Conservation (phyloP, 2,329 filamentous ascomycete genomes). For the Xylariaceae sp. region DNA sequence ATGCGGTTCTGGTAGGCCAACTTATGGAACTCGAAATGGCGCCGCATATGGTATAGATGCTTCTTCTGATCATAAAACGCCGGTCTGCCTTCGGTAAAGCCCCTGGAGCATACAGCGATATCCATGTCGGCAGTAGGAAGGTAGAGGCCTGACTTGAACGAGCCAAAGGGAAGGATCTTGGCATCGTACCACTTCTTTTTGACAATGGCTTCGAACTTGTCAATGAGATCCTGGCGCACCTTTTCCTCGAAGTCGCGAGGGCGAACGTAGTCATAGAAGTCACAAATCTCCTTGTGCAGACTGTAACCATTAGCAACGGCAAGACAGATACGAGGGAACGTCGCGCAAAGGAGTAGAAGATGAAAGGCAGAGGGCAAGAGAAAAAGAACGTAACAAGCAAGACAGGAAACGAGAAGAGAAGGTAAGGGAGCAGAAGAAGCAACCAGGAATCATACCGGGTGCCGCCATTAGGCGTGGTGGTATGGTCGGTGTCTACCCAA, state of each 20-base stretch:
- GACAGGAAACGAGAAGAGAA: too few species aligned
- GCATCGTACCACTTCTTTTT: slow-evolving; percentile 53
- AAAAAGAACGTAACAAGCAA: too few species aligned
- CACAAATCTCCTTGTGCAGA: slow-evolving; percentile 82
- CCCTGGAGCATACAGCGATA: slow-evolving; percentile 66
- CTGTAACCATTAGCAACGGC: slow-evolving; percentile 38
- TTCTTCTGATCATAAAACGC: slow-evolving; percentile 48
- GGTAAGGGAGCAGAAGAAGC: too few species aligned
- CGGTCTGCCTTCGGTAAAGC: slow-evolving; percentile 50
- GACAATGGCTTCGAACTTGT: slow-evolving; percentile 59
- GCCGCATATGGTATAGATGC: slow-evolving; percentile 57
- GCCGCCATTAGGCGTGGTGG: slow-evolving; percentile 46
- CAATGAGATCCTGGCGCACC: slow-evolving; percentile 67
- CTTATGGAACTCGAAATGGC: slow-evolving; percentile 49
- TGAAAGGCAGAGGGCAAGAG: too few species aligned
- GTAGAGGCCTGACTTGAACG: slow-evolving; percentile 77
- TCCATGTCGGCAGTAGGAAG: slow-evolving; percentile 83
- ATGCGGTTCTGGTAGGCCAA: slow-evolving; percentile 56
- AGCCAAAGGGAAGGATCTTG: slow-evolving; percentile 76
- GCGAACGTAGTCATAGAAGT: slow-evolving; percentile 81
- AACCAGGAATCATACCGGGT: slow-evolving; percentile 46
- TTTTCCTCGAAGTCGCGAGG: slow-evolving; percentile 72
- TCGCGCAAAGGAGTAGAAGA: not conserved
- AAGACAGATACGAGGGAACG: not conserved
- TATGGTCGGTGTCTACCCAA: slow-evolving; percentile 57